phyloP scores from a whole-genome alignment of 345 rosid species.

The Raphanus sativus region DNA sequence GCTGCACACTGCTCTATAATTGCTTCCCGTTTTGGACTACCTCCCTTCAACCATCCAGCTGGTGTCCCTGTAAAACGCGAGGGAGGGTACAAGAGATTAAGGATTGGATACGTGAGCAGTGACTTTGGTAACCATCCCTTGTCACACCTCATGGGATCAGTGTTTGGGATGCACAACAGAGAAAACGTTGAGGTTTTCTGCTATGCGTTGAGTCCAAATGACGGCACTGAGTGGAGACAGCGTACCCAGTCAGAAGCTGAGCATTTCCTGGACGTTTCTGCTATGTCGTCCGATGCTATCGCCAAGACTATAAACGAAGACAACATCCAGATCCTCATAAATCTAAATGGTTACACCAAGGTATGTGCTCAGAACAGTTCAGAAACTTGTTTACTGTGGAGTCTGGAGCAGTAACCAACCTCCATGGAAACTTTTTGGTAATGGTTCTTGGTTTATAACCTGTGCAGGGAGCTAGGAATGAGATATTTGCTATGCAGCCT shows the following conservation, averaged over 20 bases:
- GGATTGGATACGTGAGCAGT: conserved; percentile 95
- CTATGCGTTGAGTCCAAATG: conserved; percentile 92
- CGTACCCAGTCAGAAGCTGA: conserved; percentile 88
- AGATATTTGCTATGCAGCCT: conserved; percentile 97
- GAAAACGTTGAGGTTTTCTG: conserved; percentile 91
- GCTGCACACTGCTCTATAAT: conserved; percentile 90
- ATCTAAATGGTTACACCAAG: conserved; percentile 98
- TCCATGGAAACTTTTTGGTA: conserved; percentile 14
- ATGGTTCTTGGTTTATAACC: conserved; percentile 9
- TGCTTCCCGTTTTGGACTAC: conserved; percentile 83
- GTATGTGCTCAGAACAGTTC: conserved; percentile 33
- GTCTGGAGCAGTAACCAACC: background rate
- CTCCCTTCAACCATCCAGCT: conserved; percentile 71
- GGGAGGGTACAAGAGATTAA: conserved; percentile 65
- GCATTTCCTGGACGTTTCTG: conserved; percentile 88
- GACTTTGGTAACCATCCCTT: conserved; percentile 97
- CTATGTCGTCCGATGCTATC: conserved; percentile 82
- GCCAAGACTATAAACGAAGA: conserved; percentile 85
- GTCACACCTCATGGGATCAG: conserved; percentile 99
- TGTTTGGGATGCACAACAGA: conserved; percentile 95
- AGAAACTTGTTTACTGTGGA: background rate
- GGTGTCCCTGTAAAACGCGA: conserved; percentile 62
- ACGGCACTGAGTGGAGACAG: conserved; percentile 95
- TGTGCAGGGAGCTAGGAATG: conserved; percentile 95
- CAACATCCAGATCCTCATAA: conserved; percentile 81